phyloP scores from a whole-genome alignment of 805 yeast species.

The Yarrowia yakushimensis region DNA sequence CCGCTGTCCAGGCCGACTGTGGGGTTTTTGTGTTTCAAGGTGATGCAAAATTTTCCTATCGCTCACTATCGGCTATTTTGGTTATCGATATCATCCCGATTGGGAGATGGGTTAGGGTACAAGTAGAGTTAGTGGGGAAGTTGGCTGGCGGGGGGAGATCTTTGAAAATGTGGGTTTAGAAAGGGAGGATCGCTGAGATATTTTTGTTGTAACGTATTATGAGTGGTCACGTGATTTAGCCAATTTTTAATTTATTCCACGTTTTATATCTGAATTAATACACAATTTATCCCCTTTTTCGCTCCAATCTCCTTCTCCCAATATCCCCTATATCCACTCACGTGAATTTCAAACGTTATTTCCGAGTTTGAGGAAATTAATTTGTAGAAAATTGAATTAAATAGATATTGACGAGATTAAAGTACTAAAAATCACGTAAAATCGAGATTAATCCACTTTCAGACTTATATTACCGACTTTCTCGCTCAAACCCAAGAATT shows the following conservation, averaged over 20 bases:
- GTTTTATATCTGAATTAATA: neutral
- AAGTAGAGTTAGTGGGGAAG: neutral
- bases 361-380: neutral
- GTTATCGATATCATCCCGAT: conserved; percentile 25
- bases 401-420: neutral
- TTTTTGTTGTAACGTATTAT: too few species aligned
- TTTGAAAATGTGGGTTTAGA: too few species aligned
- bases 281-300: neutral
- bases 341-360: neutral
- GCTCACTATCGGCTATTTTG: conserved; percentile 25
- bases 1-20: neutral
- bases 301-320: neutral
- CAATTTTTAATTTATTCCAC: too few species aligned
- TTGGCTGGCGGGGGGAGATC: too few species aligned
- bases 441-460: neutral
- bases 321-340: conserved; percentile 5
- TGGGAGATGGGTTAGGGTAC: neutral
- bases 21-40: conserved; percentile 23
- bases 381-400: neutral
- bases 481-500: too few species aligned
- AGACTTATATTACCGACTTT: too few species aligned
- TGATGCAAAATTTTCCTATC: conserved; percentile 25
- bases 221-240: neutral
- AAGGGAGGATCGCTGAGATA: too few species aligned
- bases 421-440: neutral